Conservation (phyloP, 495 filamentous ascomycete species). For the Cenococcum geophilum region DNA sequence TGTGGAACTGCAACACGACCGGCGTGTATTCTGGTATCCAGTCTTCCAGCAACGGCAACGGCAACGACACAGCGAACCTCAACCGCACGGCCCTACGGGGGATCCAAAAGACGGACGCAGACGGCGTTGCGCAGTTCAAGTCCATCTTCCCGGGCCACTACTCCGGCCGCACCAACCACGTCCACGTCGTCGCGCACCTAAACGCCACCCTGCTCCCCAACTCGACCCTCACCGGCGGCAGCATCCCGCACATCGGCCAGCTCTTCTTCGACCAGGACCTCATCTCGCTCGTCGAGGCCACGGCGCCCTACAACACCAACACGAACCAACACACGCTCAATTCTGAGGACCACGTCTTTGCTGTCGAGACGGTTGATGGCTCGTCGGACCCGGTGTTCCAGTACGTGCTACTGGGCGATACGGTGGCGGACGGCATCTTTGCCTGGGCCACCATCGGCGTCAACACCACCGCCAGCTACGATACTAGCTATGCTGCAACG, state of each 20-base stretch:
- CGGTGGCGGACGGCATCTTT: conserved; percentile 46
- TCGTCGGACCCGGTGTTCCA: conserved; percentile 52
- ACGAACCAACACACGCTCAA: conserved; percentile 49
- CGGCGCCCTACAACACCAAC: conserved; percentile 52
- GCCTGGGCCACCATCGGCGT: conserved; percentile 54
- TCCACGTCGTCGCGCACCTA: conserved; percentile 38
- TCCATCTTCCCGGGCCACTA: conserved; percentile 50
- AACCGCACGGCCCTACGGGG: conserved; percentile 49
- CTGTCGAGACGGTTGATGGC: conserved; percentile 39
- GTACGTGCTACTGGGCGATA: conserved; percentile 49
- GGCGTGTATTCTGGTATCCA: conserved; percentile 47
- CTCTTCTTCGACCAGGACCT: conserved; percentile 60
- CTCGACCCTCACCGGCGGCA: conserved; percentile 47
- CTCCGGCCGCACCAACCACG: conserved; percentile 49
- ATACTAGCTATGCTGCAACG: conserved; percentile 5
- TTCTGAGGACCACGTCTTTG: conserved; percentile 46
- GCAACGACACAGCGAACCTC: conserved; percentile 35
- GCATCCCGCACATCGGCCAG: conserved; percentile 54
- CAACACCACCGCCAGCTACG: conserved; percentile 32
- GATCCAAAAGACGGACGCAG: conserved; percentile 44
- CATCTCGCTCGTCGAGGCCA: conserved; percentile 45
- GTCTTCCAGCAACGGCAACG: conserved; percentile 17
- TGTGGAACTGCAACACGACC: conserved; percentile 54
- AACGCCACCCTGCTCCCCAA: conserved; percentile 44
- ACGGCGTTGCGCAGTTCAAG: conserved; percentile 48